Conservation (phyloP, 2,329 filamentous ascomycete genomes). For the Phyllosticta paracitricarpa region DNA sequence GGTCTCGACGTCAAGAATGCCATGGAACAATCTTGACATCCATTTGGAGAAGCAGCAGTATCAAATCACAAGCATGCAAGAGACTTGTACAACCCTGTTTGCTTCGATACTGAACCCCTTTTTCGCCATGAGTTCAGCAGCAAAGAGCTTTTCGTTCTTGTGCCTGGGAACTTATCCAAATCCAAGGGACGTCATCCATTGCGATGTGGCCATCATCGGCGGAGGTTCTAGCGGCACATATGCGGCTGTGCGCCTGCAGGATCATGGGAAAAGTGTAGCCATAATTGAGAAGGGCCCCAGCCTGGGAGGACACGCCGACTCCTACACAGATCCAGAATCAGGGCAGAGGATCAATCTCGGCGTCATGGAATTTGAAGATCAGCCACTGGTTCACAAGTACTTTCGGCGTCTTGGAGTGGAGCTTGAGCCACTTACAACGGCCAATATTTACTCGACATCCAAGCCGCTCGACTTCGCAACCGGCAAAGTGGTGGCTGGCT, state of each 20-base stretch:
- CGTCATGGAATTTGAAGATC: slow-evolving; percentile 32
- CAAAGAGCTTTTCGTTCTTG: not conserved
- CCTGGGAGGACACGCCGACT: slow-evolving; percentile 42
- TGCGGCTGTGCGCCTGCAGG: slow-evolving; percentile 30
- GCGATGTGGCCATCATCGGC: slow-evolving; percentile 32
- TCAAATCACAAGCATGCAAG: not conserved
- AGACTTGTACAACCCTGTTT: not conserved
- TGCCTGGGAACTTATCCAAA: not conserved
- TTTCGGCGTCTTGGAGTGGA: slow-evolving; percentile 36
- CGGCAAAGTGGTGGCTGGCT: slow-evolving; percentile 13
- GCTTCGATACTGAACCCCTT: not conserved
- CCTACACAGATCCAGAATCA: slow-evolving; percentile 32
- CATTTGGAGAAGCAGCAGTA: not conserved
- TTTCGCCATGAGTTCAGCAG: not conserved
- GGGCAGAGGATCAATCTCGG: slow-evolving; percentile 27
- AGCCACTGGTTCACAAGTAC: slow-evolving; percentile 32
- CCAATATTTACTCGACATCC: not conserved
- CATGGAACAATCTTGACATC: not conserved
- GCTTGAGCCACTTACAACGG: slow-evolving; percentile 15
- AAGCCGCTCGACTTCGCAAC: slow-evolving; percentile 20
- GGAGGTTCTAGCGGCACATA: slow-evolving; percentile 34
- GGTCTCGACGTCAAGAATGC: not conserved
- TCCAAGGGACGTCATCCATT: not conserved
- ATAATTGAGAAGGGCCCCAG: slow-evolving; percentile 30
- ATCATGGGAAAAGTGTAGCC: slow-evolving; percentile 27